These are phyloP conservation scores for Persicaria tinctoria DNA, from an alignment of 148 eudicot genomes.

Conservation along the genomic window DNA sequence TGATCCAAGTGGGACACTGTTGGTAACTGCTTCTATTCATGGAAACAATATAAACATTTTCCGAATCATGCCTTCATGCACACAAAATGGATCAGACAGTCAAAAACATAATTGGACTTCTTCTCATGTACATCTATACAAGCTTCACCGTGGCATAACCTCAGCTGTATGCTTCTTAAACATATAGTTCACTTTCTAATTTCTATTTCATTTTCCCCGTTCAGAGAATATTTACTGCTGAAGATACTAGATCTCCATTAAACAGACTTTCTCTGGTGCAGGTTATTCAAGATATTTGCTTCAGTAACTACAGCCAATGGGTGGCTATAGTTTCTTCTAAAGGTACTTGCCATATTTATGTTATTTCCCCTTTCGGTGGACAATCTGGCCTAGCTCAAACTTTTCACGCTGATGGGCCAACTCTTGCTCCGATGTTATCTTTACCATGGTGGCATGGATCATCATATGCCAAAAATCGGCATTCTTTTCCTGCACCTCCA, in stretches of 20 bases:
- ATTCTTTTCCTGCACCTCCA: conserved; percentile 8
- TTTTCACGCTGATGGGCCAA: background rate
- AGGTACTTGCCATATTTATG: conserved; percentile 80
- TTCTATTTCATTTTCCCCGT: background rate
- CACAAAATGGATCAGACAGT: conserved; percentile 25
- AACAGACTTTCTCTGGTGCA: conserved; percentile 22
- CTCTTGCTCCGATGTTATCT: background rate
- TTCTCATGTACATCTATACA: conserved; percentile 55
- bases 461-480: background rate
- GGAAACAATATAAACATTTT: conserved; percentile 86
- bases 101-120: background rate
- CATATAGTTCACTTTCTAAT: background rate
- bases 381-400: conserved; percentile 22
- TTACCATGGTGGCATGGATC: background rate
- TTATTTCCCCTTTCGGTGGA: conserved; percentile 74
- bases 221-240: background rate
- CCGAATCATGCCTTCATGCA: conserved; percentile 46
- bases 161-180: conserved; percentile 54
- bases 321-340: conserved; percentile 68
- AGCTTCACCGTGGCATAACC: conserved; percentile 82
- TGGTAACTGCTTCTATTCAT: conserved; percentile 86
- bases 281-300: conserved; percentile 85
- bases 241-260: background rate
- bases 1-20: conserved; percentile 79
- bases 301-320: conserved; percentile 76